Percentiles rank a stretch among this genome's conserved stretches.
Conservation (phyloP, 148 eudicot species). For the Fagopyrum tataricum region DNA sequence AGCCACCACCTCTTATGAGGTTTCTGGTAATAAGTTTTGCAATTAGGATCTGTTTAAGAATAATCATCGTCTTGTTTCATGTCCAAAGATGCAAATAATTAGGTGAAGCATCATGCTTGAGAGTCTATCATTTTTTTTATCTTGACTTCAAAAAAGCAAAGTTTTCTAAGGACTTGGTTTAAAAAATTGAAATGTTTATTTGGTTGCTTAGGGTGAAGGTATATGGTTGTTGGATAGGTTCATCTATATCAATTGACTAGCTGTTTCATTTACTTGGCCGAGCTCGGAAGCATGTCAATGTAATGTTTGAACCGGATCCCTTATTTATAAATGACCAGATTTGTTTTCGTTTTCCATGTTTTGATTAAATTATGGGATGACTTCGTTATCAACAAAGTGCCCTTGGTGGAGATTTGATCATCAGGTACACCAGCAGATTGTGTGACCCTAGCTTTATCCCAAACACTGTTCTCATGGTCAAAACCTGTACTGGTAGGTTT, state of each 20-base stretch:
- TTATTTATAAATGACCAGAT: background rate
- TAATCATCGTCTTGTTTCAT: background rate
- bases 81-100: background rate
- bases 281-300: background rate
- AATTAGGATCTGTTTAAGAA: background rate
- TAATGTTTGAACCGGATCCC: background rate
- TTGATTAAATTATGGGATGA: background rate
- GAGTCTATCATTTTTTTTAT: background rate
- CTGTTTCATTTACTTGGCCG: background rate
- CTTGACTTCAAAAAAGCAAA: background rate
- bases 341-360: background rate
- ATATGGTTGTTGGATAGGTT: background rate
- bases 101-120: background rate
- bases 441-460: constrained; percentile 87
- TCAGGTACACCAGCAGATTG: constrained; percentile 98
- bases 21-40: constrained; percentile 46
- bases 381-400: background rate
- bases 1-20: constrained; percentile 78
- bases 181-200: background rate
- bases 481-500: constrained; percentile 85
- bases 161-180: background rate
- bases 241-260: background rate
- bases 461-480: constrained; percentile 80
- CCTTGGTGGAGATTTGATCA: constrained; percentile 18
- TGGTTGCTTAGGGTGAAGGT: background rate